phyloP scores from a whole-genome alignment of 2,329 filamentous ascomycete species.

The Colletotrichum plurivorum region DNA sequence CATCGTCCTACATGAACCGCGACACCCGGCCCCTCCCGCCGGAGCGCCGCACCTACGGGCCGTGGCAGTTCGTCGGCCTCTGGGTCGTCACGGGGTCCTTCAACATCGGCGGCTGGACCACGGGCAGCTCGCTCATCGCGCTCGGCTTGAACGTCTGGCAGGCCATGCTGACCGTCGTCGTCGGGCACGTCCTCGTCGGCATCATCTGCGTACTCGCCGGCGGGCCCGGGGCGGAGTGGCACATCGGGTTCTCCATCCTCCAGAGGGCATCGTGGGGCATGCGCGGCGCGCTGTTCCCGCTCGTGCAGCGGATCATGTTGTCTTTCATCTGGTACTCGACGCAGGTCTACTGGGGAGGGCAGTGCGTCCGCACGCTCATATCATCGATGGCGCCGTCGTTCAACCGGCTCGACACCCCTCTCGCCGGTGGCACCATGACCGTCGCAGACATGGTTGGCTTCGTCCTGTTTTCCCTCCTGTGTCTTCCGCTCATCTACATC shows the following conservation, averaged over 20 bases:
- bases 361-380: slow-evolving; percentile 45
- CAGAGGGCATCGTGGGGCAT: slow-evolving; percentile 47
- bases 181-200: slow-evolving; percentile 45
- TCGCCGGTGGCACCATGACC: slow-evolving; percentile 42
- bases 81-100: slow-evolving; percentile 52
- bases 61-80: slow-evolving; percentile 50
- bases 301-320: slow-evolving; percentile 44
- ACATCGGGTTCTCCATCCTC: slow-evolving; percentile 47
- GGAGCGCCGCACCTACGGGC: slow-evolving; percentile 48
- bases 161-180: slow-evolving; percentile 45
- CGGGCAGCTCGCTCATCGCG: slow-evolving; percentile 47
- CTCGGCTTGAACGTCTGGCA: slow-evolving; percentile 48
- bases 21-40: slow-evolving; percentile 49
- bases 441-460: slow-evolving; percentile 44
- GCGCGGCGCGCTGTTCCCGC: slow-evolving; percentile 45
- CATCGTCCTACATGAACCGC: slow-evolving; percentile 46
- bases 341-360: slow-evolving; percentile 46
- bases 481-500: slow-evolving; percentile 45
- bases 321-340: slow-evolving; percentile 47
- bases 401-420: slow-evolving; percentile 37
- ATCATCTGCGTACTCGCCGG: slow-evolving; percentile 46
- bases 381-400: slow-evolving; percentile 42
- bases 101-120: slow-evolving; percentile 52
- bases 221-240: slow-evolving; percentile 47
- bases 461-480: slow-evolving; percentile 45